Conservation (phyloP, 2,329 filamentous ascomycete genomes). For the Ascochyta pisi region DNA sequence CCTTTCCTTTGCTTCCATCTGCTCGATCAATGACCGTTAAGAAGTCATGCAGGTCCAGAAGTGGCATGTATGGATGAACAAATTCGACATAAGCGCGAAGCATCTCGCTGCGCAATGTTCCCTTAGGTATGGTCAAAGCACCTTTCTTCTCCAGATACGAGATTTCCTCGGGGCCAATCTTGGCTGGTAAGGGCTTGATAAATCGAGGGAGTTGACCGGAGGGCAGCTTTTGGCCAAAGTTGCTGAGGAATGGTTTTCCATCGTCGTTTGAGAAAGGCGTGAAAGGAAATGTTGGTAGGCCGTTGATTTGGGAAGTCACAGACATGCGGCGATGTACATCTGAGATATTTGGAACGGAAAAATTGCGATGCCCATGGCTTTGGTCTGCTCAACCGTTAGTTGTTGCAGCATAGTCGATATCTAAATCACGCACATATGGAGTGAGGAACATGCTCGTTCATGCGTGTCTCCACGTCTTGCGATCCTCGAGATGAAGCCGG, state of each 20-base stretch:
- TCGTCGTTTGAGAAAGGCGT: slow-evolving; percentile 42
- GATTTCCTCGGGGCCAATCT: slow-evolving; percentile 81
- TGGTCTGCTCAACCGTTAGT: slow-evolving; percentile 51
- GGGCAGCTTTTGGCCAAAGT: slow-evolving; percentile 56
- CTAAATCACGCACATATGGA: slow-evolving; percentile 63
- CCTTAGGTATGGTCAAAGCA: slow-evolving; percentile 76
- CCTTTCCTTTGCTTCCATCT: slow-evolving; percentile 73
- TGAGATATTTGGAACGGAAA: slow-evolving; percentile 47
- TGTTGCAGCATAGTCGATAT: not conserved
- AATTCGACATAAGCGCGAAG: slow-evolving; percentile 85
- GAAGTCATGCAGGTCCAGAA: slow-evolving; percentile 73
- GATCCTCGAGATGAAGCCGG: slow-evolving; percentile 45
- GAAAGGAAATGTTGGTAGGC: slow-evolving; percentile 45
- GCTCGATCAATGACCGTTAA: slow-evolving; percentile 66
- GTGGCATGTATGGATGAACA: slow-evolving; percentile 92
- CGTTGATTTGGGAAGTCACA: slow-evolving; percentile 46
- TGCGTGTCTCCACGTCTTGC: slow-evolving; percentile 56
- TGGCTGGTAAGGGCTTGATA: slow-evolving; percentile 78
- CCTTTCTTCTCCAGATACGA: slow-evolving; percentile 84
- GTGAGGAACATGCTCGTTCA: slow-evolving; percentile 67
- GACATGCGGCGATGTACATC: slow-evolving; percentile 56
- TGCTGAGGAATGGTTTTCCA: slow-evolving; percentile 50
- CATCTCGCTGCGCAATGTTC: slow-evolving; percentile 77
- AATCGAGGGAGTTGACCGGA: slow-evolving; percentile 66
- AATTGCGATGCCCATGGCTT: slow-evolving; percentile 54